Evolutionary conservation across 768 basidiomycete species (phyloP), one percentile per base, ranked within the genome.

Genomic region (Strobilomyces confusus): DNA sequence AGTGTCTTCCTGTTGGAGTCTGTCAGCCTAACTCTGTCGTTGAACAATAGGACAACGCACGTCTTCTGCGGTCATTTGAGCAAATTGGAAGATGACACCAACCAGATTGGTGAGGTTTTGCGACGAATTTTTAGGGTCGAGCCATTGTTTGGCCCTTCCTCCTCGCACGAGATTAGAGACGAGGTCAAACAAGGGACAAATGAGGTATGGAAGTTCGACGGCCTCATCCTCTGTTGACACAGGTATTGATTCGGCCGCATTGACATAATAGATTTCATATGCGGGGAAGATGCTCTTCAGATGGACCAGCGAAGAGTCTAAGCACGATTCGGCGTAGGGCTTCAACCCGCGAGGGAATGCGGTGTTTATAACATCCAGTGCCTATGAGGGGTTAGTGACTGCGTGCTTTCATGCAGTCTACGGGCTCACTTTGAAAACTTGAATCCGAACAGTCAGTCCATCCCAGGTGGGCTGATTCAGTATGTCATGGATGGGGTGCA

Each of bases 1-100:
- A 15, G 83, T 87, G 29, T 94, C 92, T 65, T 94, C 93, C 93
- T 98, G 56, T 26, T 25, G 53, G 49, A 45, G 13, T 40, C 33
- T 25, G n/a, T 56, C 29, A 52, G 20, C 36, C 11, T 36, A 19
- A 40, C 15, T 8, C 5, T 2, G 53, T 17, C 33, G 44, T 12
- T 58, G 25, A 15, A 47, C 17, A 37, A 22, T 19, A 20, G 33
- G 20, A 7, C 20, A 8, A 72, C 84, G 55, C 64, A 93, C 94
- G 65, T 98, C 91, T 53, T 95, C 92, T 15, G 81, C 77, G 1
- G 93, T 93, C 79, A 99, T 95, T 66, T 94, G 92, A 14, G 82
- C 76, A 69, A 86, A 90, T 20, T 75, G 79, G 55, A 95, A 80
- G 2, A 89, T 73, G 4, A 75, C 72, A 17, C 73, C 68, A 25